Conservation (phyloP, 345 rosid species). For the Acer campestre region DNA sequence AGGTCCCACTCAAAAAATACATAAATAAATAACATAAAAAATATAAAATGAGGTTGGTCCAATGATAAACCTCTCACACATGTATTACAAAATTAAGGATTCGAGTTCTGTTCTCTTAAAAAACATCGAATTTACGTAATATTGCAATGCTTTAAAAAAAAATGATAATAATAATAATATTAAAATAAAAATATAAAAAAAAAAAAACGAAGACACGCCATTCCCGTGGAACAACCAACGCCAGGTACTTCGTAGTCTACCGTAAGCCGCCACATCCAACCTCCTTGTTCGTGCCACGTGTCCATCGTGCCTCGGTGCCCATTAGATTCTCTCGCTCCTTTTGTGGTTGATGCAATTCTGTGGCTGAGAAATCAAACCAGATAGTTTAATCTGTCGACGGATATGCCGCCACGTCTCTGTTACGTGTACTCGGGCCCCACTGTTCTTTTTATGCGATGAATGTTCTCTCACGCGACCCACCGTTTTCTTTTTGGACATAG, state of each 20-base stretch:
- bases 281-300: not conserved
- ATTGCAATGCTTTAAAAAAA: too few relatives aligned
- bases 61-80: too few relatives aligned
- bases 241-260: constrained; percentile 13
- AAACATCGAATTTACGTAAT: too few relatives aligned
- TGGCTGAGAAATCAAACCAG: constrained; percentile 7
- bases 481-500: not conserved
- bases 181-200: too few relatives aligned
- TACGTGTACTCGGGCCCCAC: too few relatives aligned
- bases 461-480: not conserved
- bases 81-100: too few relatives aligned
- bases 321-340: not conserved
- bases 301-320: not conserved
- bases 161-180: too few relatives aligned
- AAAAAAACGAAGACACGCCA: constrained; percentile 12
- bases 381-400: not conserved
- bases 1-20: not conserved
- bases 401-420: constrained; percentile 13
- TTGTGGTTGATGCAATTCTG: not conserved
- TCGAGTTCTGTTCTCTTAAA: too few relatives aligned
- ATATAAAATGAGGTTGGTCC: too few relatives aligned
- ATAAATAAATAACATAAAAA: not conserved
- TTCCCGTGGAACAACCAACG: constrained; percentile 4
- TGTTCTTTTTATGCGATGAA: too few relatives aligned
- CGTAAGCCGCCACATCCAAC: constrained; percentile 10